Conservation (phyloP, 345 rosid species). For the Murraya paniculata region DNA sequence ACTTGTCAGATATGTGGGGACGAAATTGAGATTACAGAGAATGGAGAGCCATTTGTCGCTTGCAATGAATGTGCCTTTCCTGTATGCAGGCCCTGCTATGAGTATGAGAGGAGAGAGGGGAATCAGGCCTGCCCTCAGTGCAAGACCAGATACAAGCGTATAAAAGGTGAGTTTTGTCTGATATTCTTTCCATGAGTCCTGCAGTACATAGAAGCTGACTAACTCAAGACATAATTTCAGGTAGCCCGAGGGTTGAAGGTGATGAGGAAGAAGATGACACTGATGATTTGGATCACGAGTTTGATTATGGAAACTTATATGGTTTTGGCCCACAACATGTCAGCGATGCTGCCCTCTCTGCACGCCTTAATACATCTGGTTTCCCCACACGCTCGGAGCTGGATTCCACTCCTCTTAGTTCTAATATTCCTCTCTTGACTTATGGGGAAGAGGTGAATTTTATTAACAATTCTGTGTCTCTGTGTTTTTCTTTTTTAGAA, state of each 20-base stretch:
- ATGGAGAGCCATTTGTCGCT: constrained; percentile 82
- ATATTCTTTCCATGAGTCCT: constrained; percentile 5
- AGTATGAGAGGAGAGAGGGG: constrained; percentile 95
- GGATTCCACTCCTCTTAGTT: constrained; percentile 62
- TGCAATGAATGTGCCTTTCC: constrained; percentile 99
- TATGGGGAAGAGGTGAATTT: constrained; percentile 76
- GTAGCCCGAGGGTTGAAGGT: constrained; percentile 92
- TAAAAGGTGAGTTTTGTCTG: constrained; percentile 60
- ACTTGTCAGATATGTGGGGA: constrained; percentile 91
- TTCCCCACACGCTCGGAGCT: constrained; percentile 50
- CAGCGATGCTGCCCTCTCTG: constrained; percentile 59
- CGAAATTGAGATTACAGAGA: constrained; percentile 69
- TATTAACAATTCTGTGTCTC: background rate
- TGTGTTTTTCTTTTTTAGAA: background rate
- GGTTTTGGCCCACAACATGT: constrained; percentile 56
- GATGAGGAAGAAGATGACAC: constrained; percentile 94
- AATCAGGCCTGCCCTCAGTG: constrained; percentile 97
- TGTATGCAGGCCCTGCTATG: constrained; percentile 93
- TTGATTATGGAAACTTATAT: constrained; percentile 55
- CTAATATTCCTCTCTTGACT: constrained; percentile 87
- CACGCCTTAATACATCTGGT: constrained; percentile 35
- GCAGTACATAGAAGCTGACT: background rate
- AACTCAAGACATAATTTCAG: constrained; percentile 36
- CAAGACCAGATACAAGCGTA: constrained; percentile 83
- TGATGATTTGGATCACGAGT: constrained; percentile 93